Percentiles rank a stretch among this genome's conserved stretches.
These are phyloP conservation scores for Closterium sp. DNA, from an alignment of 139 green algal species.

Conservation along the genomic window DNA sequence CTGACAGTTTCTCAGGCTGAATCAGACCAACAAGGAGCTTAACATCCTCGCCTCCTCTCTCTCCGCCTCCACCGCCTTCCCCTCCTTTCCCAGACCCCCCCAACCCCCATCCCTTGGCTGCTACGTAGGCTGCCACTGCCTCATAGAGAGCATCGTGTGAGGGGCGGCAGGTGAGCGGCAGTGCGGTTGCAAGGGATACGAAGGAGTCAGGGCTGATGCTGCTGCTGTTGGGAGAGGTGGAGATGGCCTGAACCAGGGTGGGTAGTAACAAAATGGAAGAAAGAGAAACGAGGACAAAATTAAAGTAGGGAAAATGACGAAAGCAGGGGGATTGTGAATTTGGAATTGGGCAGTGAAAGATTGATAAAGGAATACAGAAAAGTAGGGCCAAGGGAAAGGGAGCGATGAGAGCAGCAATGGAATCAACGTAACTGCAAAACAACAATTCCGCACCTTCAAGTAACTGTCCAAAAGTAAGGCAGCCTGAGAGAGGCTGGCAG, in stretches of 20 bases:
- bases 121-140: neutral
- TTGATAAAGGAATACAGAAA: too few species aligned
- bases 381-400: too few species aligned
- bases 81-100: neutral
- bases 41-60: neutral
- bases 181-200: neutral
- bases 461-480: neutral
- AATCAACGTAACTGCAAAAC: too few species aligned
- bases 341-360: too few species aligned
- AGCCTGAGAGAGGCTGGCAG: neutral
- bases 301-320: too few species aligned
- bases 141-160: neutral
- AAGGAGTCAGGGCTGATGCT: neutral
- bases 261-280: too few species aligned
- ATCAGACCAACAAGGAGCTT: neutral
- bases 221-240: neutral
- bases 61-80: neutral
- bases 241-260: neutral
- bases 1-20: neutral
- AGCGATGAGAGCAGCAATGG: too few species aligned
- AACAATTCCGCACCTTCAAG: neutral
- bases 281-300: too few species aligned
- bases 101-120: neutral
- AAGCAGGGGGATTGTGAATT: too few species aligned
- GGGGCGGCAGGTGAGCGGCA: neutral